These are phyloP conservation scores for Gossypium longicalyx DNA, from an alignment of 345 rosid genomes.

Conservation along the genomic window DNA sequence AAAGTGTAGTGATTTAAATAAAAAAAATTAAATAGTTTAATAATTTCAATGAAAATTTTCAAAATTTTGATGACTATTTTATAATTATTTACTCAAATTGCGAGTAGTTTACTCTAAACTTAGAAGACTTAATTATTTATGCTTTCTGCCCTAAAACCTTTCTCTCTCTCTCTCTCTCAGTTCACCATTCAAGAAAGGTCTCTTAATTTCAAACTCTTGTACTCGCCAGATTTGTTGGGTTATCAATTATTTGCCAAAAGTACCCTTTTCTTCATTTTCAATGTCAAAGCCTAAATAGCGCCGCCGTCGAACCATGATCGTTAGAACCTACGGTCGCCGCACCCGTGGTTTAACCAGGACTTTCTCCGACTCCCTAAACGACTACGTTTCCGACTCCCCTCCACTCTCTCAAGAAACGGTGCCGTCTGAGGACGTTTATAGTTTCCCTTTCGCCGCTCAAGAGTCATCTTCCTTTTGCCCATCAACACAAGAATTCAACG, in stretches of 20 bases:
- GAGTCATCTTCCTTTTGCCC: conserved; percentile 63
- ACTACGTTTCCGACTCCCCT: conserved; percentile 37
- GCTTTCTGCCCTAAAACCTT: neutral
- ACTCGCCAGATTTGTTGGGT: neutral
- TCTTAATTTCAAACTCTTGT: neutral
- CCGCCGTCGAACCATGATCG: conserved; percentile 51
- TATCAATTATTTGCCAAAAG: neutral
- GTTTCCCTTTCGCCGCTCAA: conserved; percentile 55
- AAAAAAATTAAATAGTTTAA: no score
- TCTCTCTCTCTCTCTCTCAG: neutral
- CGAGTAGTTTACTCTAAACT: no score
- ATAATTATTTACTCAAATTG: no score
- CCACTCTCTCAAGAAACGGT: conserved; percentile 52
- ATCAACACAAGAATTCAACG: conserved; percentile 38
- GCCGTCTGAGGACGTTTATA: conserved; percentile 39
- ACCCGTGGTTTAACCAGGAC: conserved; percentile 46
- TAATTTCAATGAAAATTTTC: no score
- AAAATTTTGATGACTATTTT: no score
- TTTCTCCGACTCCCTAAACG: conserved; percentile 45
- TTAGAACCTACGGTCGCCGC: conserved; percentile 93
- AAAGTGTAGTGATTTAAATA: no score
- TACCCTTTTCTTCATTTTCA: conserved; percentile 15
- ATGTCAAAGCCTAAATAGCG: conserved; percentile 17
- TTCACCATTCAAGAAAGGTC: neutral
- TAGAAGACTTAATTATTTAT: no score